phyloP scores from a whole-genome alignment of 2,329 filamentous ascomycete genomes.

The Alternaria sp. region DNA sequence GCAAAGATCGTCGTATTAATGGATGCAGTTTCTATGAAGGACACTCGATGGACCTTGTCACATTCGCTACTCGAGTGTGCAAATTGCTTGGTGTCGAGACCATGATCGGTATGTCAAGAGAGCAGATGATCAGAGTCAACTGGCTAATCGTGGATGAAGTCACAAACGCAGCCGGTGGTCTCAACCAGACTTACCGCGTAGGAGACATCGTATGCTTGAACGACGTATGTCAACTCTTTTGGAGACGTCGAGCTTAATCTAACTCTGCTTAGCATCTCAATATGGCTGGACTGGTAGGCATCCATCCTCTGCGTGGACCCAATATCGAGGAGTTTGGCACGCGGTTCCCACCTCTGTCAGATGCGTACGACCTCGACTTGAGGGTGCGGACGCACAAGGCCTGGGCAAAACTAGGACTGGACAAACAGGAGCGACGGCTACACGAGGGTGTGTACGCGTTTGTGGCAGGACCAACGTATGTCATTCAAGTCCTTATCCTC shows the following conservation, averaged over 20 bases:
- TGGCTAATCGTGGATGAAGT: slow-evolving; percentile 49
- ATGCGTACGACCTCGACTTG: slow-evolving; percentile 69
- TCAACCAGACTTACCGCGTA: slow-evolving; percentile 68
- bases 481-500: slow-evolving; percentile 10
- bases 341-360: slow-evolving; percentile 68
- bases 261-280: slow-evolving; percentile 62
- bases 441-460: slow-evolving; percentile 72
- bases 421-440: slow-evolving; percentile 58
- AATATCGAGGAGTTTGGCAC: slow-evolving; percentile 68
- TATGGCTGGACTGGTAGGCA: slow-evolving; percentile 65
- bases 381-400: slow-evolving; percentile 63
- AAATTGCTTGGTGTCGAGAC: slow-evolving; percentile 66
- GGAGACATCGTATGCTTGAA: slow-evolving; percentile 71
- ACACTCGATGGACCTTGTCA: slow-evolving; percentile 66
- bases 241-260: slow-evolving; percentile 4
- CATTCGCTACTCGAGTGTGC: slow-evolving; percentile 70
- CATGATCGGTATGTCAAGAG: slow-evolving; percentile 57
- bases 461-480: slow-evolving; percentile 66
- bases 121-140: neutral
- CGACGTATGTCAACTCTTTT: slow-evolving; percentile 56
- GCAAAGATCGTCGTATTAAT: slow-evolving; percentile 17
- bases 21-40: slow-evolving; percentile 69
- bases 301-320: slow-evolving; percentile 66
- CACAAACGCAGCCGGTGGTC: slow-evolving; percentile 70
- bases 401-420: slow-evolving; percentile 59